phyloP scores from a whole-genome alignment of 192 early-diverging fungal species.

The Umbelopsis sp. region DNA sequence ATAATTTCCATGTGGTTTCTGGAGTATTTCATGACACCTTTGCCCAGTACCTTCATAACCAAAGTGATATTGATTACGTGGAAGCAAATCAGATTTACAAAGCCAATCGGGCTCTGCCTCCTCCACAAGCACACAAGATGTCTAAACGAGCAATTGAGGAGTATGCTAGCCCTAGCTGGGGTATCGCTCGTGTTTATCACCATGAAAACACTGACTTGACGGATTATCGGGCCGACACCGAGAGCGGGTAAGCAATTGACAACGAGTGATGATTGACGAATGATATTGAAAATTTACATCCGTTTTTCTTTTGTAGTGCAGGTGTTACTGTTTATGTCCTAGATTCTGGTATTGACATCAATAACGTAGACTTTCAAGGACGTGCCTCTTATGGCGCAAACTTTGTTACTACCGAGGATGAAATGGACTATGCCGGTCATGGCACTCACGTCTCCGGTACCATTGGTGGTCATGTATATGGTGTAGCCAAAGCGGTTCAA shows the following conservation, averaged over 20 bases:
- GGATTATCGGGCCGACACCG: conserved; percentile 58
- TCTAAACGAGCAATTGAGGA: neutral
- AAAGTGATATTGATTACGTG: conserved; percentile 27
- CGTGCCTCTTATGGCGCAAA: conserved; percentile 45
- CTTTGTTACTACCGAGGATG: conserved; percentile 38
- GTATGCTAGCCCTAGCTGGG: conserved; percentile 49
- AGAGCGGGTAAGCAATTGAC: conserved; percentile 50
- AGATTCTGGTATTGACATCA: conserved; percentile 59
- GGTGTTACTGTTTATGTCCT: conserved; percentile 67
- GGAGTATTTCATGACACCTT: conserved; percentile 33
- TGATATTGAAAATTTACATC: conserved; percentile 14
- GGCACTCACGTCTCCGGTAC: conserved; percentile 41
- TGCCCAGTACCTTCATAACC: conserved; percentile 22
- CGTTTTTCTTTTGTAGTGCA: conserved; percentile 17
- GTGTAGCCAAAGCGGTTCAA: conserved; percentile 66
- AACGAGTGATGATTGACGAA: neutral
- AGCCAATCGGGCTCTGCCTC: conserved; percentile 5
- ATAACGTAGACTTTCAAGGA: conserved; percentile 52
- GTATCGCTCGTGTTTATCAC: conserved; percentile 47
- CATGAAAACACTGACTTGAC: conserved; percentile 41
- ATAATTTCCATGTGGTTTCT: conserved; percentile 25
- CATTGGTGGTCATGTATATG: conserved; percentile 48
- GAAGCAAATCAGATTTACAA: conserved; percentile 28
- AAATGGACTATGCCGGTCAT: conserved; percentile 48
- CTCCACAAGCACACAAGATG: neutral